Percentiles rank a stretch among this genome's conserved stretches.
These are phyloP conservation scores for Proliferodiscus dingleyae DNA, from an alignment of 2,329 filamentous ascomycete species.

Conservation along the genomic window DNA sequence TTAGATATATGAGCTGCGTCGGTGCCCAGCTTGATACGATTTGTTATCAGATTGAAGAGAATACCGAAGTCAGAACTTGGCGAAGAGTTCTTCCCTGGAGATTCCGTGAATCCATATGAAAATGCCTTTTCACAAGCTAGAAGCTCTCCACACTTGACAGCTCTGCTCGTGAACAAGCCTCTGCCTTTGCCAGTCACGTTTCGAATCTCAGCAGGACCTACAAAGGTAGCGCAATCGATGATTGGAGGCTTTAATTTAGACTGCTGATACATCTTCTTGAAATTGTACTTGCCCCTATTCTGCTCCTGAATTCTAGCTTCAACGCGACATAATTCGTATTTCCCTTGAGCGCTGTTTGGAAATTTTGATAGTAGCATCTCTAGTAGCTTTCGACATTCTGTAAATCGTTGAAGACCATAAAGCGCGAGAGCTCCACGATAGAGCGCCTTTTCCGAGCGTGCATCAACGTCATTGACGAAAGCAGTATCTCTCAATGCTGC, in stretches of 20 bases:
- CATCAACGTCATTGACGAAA: neutral
- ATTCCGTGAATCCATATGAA: conserved; percentile 34
- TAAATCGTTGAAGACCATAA: conserved; percentile 17
- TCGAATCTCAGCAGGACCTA: conserved; percentile 38
- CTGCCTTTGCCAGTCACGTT: conserved; percentile 38
- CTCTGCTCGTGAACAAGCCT: conserved; percentile 46
- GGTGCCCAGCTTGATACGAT: conserved; percentile 32
- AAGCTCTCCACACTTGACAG: conserved; percentile 45
- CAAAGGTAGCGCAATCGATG: conserved; percentile 45
- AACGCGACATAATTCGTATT: conserved; percentile 29
- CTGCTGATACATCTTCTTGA: conserved; percentile 34
- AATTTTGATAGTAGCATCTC: conserved; percentile 25
- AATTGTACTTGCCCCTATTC: conserved; percentile 37
- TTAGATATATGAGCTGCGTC: conserved; percentile 38
- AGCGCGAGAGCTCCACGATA: neutral
- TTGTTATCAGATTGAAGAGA: conserved; percentile 35
- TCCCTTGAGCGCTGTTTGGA: conserved; percentile 26
- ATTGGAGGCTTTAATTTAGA: conserved; percentile 33
- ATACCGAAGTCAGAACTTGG: conserved; percentile 22
- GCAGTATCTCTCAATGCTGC: conserved; percentile 31
- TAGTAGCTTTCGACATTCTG: conserved; percentile 28
- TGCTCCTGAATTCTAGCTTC: conserved; percentile 36
- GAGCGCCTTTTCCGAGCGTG: neutral
- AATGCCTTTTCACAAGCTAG: conserved; percentile 55
- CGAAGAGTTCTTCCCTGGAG: conserved; percentile 13